phyloP scores from a whole-genome alignment of 805 yeast genomes.

The Lachancea mirantina region DNA sequence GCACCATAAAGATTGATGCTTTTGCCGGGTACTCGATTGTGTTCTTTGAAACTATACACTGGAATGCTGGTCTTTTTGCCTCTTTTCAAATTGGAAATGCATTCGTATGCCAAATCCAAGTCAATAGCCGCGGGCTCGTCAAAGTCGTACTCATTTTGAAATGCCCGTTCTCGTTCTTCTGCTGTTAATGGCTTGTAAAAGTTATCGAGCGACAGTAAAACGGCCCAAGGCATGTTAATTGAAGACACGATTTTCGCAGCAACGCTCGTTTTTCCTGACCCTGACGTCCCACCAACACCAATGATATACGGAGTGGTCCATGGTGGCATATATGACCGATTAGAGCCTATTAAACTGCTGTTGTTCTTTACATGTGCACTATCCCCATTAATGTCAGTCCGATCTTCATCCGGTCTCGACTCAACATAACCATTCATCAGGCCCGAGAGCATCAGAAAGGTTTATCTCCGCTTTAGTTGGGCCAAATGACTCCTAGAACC shows the following conservation, averaged over 20 bases:
- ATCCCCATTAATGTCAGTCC: too few species aligned
- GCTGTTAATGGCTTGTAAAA: constrained; percentile 70
- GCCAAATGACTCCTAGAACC: too few species aligned
- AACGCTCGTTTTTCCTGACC: constrained; percentile 92
- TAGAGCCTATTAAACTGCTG: too few species aligned
- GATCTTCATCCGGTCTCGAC: too few species aligned
- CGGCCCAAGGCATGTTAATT: constrained; percentile 89
- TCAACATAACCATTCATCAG: too few species aligned
- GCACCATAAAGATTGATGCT: constrained; percentile 84
- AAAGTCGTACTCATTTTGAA: constrained; percentile 68
- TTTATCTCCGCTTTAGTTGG: too few species aligned
- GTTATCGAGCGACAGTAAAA: constrained; percentile 80
- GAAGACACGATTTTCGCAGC: constrained; percentile 75
- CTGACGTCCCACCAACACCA: constrained; percentile 81
- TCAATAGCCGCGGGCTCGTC: constrained; percentile 85
- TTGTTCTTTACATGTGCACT: too few species aligned
- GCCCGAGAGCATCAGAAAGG: too few species aligned
- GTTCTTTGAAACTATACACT: constrained; percentile 58
- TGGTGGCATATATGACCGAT: constrained; percentile 73
- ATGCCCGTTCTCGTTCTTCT: constrained; percentile 59
- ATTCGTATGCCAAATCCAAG: constrained; percentile 58
- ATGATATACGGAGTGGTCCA: constrained; percentile 83
- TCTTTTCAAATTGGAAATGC: constrained; percentile 57
- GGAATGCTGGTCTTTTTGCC: constrained; percentile 68
- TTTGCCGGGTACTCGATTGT: constrained; percentile 54